These are phyloP conservation scores for Gracilaria domingensis DNA, from an alignment of 23 red algal species.

Conservation along the genomic window DNA sequence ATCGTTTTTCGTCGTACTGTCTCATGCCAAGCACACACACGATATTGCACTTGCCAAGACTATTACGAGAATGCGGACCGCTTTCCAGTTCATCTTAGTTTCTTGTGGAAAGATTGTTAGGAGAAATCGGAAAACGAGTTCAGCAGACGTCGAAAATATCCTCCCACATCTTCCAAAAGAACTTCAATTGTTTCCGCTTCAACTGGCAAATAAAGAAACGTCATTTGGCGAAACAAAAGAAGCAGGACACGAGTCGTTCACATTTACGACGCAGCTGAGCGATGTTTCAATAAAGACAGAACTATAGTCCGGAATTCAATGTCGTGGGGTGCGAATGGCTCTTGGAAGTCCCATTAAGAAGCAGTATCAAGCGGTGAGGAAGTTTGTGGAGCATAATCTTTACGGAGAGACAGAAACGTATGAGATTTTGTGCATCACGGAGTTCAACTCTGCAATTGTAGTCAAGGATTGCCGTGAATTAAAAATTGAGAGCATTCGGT, in stretches of 20 bases:
- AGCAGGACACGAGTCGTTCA: background rate
- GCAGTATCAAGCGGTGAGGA: background rate
- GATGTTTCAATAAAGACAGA: background rate
- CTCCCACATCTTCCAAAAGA: background rate
- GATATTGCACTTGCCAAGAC: conserved; percentile 7
- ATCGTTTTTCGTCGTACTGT: background rate
- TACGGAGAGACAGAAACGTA: background rate
- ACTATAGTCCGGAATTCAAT: background rate
- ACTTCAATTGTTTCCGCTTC: conserved; percentile 2
- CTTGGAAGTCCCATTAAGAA: background rate
- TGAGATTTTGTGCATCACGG: background rate
- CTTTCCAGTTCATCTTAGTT: conserved; percentile 6
- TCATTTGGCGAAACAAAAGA: background rate
- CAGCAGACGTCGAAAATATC: background rate
- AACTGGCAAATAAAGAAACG: conserved; percentile 2
- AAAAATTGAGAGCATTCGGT: background rate
- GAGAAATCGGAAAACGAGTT: conserved; percentile 12
- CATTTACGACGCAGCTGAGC: background rate
- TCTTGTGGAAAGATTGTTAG: conserved; percentile 22
- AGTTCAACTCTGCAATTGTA: background rate
- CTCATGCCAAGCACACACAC: background rate
- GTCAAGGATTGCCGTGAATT: background rate
- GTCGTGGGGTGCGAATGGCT: background rate
- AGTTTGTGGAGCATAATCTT: background rate
- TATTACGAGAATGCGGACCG: conserved; percentile 3